Percentiles rank a stretch among this genome's conserved stretches.
Conservation (phyloP, 345 rosid species). For the Bretschneidera sinensis region DNA sequence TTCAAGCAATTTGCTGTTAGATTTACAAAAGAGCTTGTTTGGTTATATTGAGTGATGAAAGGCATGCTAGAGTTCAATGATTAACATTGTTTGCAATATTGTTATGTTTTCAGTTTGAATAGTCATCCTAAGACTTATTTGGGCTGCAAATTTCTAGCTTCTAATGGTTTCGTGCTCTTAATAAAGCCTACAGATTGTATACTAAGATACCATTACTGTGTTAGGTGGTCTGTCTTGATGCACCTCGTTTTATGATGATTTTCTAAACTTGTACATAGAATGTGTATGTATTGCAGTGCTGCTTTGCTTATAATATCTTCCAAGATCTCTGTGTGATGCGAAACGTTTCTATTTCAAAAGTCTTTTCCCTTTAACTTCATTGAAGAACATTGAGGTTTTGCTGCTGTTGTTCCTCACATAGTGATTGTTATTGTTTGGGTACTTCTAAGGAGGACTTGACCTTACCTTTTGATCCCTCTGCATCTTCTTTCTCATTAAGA, state of each 20-base stretch:
- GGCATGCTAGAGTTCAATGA: not conserved
- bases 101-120: not conserved
- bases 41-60: no score
- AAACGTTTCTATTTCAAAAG: not conserved
- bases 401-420: not conserved
- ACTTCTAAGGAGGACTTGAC: constrained; percentile 2
- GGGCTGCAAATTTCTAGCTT: not conserved
- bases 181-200: not conserved
- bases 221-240: no score
- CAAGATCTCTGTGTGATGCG: not conserved
- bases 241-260: no score
- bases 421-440: not conserved
- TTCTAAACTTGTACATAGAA: not conserved
- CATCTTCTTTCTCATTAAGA: not conserved
- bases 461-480: not conserved
- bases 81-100: no score
- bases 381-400: not conserved
- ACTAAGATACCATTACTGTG: no score
- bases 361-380: not conserved
- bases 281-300: not conserved
- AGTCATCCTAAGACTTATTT: not conserved
- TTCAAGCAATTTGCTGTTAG: constrained; percentile 6
- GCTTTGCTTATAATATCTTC: not conserved
- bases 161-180: not conserved
- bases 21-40: not conserved